phyloP scores from a whole-genome alignment of 768 basidiomycete species.

The Tulasnella sp. region DNA sequence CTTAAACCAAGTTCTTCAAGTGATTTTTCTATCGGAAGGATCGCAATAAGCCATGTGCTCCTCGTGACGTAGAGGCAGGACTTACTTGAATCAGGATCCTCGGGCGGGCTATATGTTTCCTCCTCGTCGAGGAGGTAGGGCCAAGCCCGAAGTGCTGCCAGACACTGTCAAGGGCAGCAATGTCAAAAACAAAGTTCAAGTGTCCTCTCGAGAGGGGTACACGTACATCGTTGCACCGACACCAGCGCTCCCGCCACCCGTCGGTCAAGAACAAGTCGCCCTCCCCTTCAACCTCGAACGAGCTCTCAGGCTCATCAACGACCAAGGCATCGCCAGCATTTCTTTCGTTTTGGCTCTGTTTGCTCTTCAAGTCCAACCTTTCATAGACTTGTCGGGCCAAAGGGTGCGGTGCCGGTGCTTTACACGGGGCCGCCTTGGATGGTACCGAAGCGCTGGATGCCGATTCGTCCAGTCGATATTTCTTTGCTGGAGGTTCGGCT shows the following conservation, averaged over 20 bases:
- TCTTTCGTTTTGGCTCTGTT: background rate
- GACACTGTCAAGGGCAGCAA: constrained; percentile 36
- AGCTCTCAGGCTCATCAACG: constrained; percentile 6
- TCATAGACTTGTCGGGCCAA: constrained; percentile 37
- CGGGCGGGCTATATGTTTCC: constrained; percentile 74
- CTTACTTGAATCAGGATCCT: constrained; percentile 73
- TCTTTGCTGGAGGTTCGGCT: constrained; percentile 34
- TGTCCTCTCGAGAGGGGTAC: background rate
- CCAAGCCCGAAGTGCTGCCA: constrained; percentile 39
- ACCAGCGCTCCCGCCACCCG: constrained; percentile 71
- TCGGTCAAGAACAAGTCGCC: constrained; percentile 70
- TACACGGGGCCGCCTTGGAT: constrained; percentile 29
- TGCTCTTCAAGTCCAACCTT: constrained; percentile 12
- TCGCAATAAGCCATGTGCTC: background rate
- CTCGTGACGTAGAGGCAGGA: background rate
- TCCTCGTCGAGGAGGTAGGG: constrained; percentile 55
- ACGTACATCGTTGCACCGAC: constrained; percentile 50
- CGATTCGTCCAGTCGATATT: constrained; percentile 25
- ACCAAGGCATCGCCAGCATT: background rate
- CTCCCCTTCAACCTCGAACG: constrained; percentile 31
- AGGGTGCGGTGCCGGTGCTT: constrained; percentile 42
- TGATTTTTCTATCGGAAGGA: constrained; percentile 43
- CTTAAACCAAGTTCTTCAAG: constrained; percentile 77
- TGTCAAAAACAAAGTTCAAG: background rate
- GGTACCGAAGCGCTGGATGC: constrained; percentile 6